These are phyloP conservation scores for Gnaphalium uliginosum DNA, from an alignment of 129 eudicot species.

Conservation along the genomic window DNA sequence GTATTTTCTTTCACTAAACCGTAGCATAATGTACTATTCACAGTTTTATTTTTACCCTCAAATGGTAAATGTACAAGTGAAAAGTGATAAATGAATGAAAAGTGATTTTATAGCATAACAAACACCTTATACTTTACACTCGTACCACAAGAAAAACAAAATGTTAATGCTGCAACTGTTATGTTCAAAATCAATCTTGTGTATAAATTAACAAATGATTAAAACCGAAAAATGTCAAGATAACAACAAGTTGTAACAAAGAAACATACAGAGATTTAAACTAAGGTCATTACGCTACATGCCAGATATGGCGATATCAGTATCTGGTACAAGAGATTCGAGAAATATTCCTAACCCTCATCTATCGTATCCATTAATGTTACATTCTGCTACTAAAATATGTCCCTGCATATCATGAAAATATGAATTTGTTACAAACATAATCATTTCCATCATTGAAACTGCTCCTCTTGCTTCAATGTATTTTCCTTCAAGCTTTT, in stretches of 20 bases:
- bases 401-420: constrained; percentile 27
- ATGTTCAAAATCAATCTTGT: background rate
- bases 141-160: no score
- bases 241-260: background rate
- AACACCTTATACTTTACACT: no score
- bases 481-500: constrained; percentile 87
- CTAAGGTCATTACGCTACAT: constrained; percentile 34
- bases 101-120: background rate
- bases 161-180: background rate
- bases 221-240: background rate
- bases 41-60: constrained; percentile 4
- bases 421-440: constrained; percentile 5
- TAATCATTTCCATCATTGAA: constrained; percentile 25
- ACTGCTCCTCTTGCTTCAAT: constrained; percentile 63
- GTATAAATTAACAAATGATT: background rate
- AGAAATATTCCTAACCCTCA: constrained; percentile 33
- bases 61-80: background rate
- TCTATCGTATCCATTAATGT: constrained; percentile 24
- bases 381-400: constrained; percentile 26
- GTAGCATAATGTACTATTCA: background rate
- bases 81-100: background rate
- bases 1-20: no score
- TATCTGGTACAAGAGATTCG: constrained; percentile 36
- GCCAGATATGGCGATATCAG: constrained; percentile 26
- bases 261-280: constrained; percentile 21